These are phyloP conservation scores for Botryotinia narcissicola DNA, from an alignment of 2,329 filamentous ascomycete species.

Conservation along the genomic window DNA sequence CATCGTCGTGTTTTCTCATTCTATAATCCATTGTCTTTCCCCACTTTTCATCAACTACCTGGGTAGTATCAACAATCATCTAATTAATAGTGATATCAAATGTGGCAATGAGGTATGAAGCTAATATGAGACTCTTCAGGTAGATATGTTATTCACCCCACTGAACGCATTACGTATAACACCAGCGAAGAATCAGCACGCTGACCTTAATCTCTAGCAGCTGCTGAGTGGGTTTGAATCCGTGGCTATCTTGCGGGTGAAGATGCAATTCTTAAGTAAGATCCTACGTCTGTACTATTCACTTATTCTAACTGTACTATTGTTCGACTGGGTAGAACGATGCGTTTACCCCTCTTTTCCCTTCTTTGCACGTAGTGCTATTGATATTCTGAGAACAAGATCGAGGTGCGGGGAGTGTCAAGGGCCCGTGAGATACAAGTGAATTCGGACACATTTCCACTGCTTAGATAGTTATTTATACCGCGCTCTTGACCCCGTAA, in stretches of 20 bases:
- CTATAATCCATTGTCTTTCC: background rate
- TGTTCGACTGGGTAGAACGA: background rate
- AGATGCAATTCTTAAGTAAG: background rate
- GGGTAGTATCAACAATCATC: background rate
- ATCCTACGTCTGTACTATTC: background rate
- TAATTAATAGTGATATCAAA: rapidly evolving
- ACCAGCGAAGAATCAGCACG: background rate
- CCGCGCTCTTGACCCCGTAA: too few relatives aligned
- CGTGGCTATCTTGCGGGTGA: background rate
- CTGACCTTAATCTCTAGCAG: too few relatives aligned
- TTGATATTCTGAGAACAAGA: background rate
- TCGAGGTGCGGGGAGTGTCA: too few relatives aligned
- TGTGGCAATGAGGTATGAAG: rapidly evolving
- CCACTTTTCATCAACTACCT: background rate
- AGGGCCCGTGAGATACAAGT: background rate
- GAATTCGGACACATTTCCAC: background rate
- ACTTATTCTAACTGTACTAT: background rate
- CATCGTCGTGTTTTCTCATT: background rate
- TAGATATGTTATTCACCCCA: background rate
- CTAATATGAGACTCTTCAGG: background rate
- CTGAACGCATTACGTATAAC: background rate
- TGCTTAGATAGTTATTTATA: background rate
- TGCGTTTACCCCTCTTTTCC: background rate
- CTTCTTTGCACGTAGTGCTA: background rate
- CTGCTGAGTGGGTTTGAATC: background rate